phyloP scores from a whole-genome alignment of 2,329 filamentous ascomycete species.

The Camillea tinctor region DNA sequence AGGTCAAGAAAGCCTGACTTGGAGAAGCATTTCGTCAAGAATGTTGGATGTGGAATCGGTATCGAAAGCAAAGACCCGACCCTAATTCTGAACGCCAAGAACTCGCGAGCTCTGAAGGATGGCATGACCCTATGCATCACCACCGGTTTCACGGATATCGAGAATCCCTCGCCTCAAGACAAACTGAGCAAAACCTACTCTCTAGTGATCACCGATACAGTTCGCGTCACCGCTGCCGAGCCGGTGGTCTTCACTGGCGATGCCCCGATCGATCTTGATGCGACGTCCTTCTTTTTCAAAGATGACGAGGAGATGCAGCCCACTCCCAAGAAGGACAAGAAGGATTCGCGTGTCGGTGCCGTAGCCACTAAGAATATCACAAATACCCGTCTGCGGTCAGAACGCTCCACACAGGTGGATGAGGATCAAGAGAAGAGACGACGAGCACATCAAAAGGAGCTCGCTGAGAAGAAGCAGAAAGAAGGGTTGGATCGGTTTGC shows the following conservation, averaged over 20 bases:
- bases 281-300: conserved; percentile 98
- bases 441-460: conserved; percentile 88
- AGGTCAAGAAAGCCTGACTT: conserved; percentile 91
- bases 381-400: conserved; percentile 85
- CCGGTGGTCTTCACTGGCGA: conserved; percentile 91
- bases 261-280: conserved; percentile 85
- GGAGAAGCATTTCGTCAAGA: conserved; percentile 92
- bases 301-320: conserved; percentile 88
- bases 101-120: conserved; percentile 77
- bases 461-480: conserved; percentile 81
- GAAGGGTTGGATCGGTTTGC: conserved; percentile 84
- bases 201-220: conserved; percentile 86
- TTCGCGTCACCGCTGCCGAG: conserved; percentile 79
- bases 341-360: conserved; percentile 76
- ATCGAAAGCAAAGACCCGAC: conserved; percentile 86
- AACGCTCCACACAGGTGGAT: conserved; percentile 82
- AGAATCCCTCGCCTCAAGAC: conserved; percentile 83
- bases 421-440: conserved; percentile 87
- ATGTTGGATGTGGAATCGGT: conserved; percentile 86
- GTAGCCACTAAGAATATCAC: conserved; percentile 95
- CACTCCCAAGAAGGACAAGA: conserved; percentile 87
- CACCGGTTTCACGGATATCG: conserved; percentile 85
- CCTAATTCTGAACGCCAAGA: conserved; percentile 84
- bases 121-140: conserved; percentile 95
- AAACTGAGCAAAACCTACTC: conserved; percentile 89